These are phyloP conservation scores for Termitomyces heimii DNA, from an alignment of 768 basidiomycete genomes.

Conservation along the genomic window DNA sequence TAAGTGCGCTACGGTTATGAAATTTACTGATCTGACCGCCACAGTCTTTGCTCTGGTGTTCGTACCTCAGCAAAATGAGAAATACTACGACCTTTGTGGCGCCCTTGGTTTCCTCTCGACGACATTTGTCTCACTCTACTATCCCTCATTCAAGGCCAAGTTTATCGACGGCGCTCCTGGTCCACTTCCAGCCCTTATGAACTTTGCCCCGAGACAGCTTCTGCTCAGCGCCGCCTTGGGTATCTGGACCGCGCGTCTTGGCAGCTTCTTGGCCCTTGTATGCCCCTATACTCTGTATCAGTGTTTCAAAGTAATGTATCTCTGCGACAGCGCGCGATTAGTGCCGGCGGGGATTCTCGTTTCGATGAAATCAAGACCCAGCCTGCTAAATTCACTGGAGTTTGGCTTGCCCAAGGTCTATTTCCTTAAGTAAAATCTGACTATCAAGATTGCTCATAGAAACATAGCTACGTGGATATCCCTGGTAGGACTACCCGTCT, in stretches of 20 bases:
- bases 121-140: slow-evolving; percentile 56
- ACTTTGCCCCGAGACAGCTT: neutral
- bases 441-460: neutral
- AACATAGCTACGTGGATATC: neutral
- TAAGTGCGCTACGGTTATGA: slow-evolving; percentile 25
- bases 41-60: slow-evolving; percentile 48
- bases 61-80: slow-evolving; percentile 61
- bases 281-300: neutral
- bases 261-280: neutral
- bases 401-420: neutral
- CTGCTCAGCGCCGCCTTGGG: neutral
- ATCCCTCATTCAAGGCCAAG: slow-evolving; percentile 46
- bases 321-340: neutral
- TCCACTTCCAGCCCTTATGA: neutral
- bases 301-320: neutral
- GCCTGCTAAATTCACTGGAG: neutral
- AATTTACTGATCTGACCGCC: neutral
- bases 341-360: neutral
- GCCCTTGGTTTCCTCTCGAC: slow-evolving; percentile 61
- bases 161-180: slow-evolving; percentile 29
- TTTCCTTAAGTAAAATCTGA: neutral
- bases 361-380: neutral
- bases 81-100: slow-evolving; percentile 63
- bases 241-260: neutral
- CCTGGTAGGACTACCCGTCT: neutral